These are phyloP conservation scores for Camelina hispida DNA, from an alignment of 345 rosid species.

Conservation along the genomic window DNA sequence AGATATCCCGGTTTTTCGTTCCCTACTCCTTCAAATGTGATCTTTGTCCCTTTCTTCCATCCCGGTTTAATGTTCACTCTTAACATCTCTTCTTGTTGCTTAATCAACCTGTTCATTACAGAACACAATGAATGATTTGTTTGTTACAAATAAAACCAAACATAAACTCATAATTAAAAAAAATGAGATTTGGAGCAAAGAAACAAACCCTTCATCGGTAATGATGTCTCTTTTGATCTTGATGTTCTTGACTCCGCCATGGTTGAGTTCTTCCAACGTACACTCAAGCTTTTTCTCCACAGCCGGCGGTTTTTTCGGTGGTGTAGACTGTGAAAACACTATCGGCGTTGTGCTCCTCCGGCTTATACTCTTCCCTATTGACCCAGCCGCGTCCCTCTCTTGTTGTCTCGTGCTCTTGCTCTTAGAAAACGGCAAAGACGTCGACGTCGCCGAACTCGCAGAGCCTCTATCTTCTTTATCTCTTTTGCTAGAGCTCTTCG, in stretches of 20 bases:
- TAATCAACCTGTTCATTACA: slow-evolving; percentile 51
- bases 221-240: slow-evolving; percentile 62
- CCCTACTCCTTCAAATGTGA: slow-evolving; percentile 85
- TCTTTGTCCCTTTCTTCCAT: slow-evolving; percentile 89
- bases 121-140: not conserved
- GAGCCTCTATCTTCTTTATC: slow-evolving; percentile 34
- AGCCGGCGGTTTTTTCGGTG: slow-evolving; percentile 61
- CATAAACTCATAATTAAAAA: no score
- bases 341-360: slow-evolving; percentile 59
- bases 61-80: slow-evolving; percentile 78
- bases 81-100: slow-evolving; percentile 66
- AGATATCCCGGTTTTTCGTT: slow-evolving; percentile 79
- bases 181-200: not conserved
- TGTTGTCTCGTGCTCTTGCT: slow-evolving; percentile 47
- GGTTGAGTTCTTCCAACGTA: slow-evolving; percentile 78
- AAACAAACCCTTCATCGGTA: slow-evolving; percentile 63
- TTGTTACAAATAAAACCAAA: not conserved
- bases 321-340: slow-evolving; percentile 69
- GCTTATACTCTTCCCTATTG: slow-evolving; percentile 52
- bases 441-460: slow-evolving; percentile 23
- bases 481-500: slow-evolving; percentile 44
- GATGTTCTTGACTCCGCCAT: slow-evolving; percentile 67
- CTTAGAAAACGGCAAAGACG: slow-evolving; percentile 36
- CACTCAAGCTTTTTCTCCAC: slow-evolving; percentile 71
- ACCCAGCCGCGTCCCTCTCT: slow-evolving; percentile 22